phyloP scores from a whole-genome alignment of 768 basidiomycete genomes.

The Panaeolus cyanescens region DNA sequence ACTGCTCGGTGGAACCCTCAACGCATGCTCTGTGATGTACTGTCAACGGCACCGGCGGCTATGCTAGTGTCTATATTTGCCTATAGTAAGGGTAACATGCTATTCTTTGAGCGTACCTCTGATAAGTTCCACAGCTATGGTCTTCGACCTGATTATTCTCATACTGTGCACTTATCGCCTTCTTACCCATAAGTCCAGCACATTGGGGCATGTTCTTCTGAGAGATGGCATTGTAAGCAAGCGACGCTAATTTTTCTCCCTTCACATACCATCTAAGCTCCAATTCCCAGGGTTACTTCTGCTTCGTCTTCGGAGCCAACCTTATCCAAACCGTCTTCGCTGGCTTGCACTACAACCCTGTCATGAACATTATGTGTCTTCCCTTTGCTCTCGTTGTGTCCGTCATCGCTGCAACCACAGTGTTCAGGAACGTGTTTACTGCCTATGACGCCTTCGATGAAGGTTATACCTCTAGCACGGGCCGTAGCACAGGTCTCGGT shows the following conservation, averaged over 20 bases:
- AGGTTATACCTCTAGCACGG: background rate
- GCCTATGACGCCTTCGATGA: slow-evolving; percentile 28
- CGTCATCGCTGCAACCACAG: slow-evolving; percentile 35
- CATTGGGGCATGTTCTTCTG: slow-evolving; percentile 28
- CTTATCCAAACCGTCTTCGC: slow-evolving; percentile 34
- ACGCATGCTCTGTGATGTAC: slow-evolving; percentile 30
- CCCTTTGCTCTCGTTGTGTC: slow-evolving; percentile 37
- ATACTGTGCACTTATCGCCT: slow-evolving; percentile 28
- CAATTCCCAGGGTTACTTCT: slow-evolving; percentile 28
- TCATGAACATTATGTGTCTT: slow-evolving; percentile 35
- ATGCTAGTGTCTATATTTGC: slow-evolving; percentile 32
- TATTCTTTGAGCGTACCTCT: background rate
- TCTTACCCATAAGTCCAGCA: slow-evolving; percentile 22
- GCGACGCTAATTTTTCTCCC: background rate
- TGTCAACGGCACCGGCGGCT: slow-evolving; percentile 30
- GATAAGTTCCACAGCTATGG: slow-evolving; percentile 27
- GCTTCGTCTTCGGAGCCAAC: slow-evolving; percentile 33
- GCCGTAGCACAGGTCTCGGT: background rate
- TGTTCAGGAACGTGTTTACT: slow-evolving; percentile 37
- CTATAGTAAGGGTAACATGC: slow-evolving; percentile 26
- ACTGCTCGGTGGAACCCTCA: slow-evolving; percentile 28
- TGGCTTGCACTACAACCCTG: slow-evolving; percentile 30
- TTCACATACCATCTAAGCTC: background rate
- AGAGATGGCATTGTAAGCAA: slow-evolving; percentile 35
- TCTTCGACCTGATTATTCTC: slow-evolving; percentile 32